phyloP scores from a whole-genome alignment of 305 asterid species.

The Solanum hybrid region DNA sequence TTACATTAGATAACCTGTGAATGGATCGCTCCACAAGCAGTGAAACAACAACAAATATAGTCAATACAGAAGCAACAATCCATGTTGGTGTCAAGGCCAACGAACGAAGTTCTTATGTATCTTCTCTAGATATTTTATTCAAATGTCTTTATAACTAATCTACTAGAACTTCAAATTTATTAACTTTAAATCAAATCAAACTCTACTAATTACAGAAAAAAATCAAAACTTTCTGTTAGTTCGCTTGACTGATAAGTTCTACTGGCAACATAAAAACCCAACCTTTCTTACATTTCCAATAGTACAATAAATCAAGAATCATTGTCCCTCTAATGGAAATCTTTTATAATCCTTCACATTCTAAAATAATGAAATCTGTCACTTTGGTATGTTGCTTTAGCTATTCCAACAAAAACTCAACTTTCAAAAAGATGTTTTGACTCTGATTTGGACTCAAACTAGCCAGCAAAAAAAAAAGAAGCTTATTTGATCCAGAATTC shows the following conservation, averaged over 20 bases:
- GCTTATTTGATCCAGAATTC: background rate
- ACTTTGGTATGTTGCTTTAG: background rate
- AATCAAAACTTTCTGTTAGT: background rate
- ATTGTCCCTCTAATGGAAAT: background rate
- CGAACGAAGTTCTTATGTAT: constrained; percentile 52
- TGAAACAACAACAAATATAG: constrained; percentile 81
- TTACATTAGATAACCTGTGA: constrained; percentile 72
- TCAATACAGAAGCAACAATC: constrained; percentile 87
- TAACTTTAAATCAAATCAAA: background rate
- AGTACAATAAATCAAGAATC: background rate
- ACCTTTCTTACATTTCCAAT: constrained; percentile 7
- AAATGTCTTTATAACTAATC: background rate
- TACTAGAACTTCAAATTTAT: constrained; percentile 14
- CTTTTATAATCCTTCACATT: constrained; percentile 1
- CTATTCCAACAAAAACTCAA: background rate
- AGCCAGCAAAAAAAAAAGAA: background rate
- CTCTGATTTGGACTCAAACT: background rate
- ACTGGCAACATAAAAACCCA: background rate
- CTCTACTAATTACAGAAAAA: background rate
- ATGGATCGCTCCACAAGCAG: constrained; percentile 90
- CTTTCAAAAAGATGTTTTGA: background rate
- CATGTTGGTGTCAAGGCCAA: constrained; percentile 92
- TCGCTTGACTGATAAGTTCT: background rate
- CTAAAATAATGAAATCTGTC: background rate
- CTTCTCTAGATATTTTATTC: constrained; percentile 38